Evolutionary conservation across 2,329 filamentous ascomycete species (phyloP), one percentile per base, ranked within the genome.

Genomic region (Zelopaecilomyces penicillatus): DNA sequence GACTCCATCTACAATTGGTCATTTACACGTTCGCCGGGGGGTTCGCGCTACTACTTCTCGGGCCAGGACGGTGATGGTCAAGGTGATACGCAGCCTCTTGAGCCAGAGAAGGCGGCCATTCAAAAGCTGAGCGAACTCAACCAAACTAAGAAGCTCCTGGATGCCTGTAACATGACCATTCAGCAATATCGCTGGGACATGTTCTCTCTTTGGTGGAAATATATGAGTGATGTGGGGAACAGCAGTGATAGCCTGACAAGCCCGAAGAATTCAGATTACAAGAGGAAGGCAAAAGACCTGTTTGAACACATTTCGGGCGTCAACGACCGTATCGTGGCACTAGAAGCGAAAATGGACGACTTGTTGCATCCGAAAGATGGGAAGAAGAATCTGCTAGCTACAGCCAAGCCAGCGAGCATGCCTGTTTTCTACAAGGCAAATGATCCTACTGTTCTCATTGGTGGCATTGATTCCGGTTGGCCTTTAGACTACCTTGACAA

Each of bases 141-240:
- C 36, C 42, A 55, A 27, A 42, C 35, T 2, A 55, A 62, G 47
- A 6, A 12, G 2, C 47, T 53, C 5, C 45, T 56, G 0, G 61
- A 64, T 26, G 44, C 50, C 0, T 48, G 46, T 27, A 42, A 19
- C 9, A 52, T 54, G 6, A 38, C 48, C 8, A 37, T 53, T 4
- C 37, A 43, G n/a, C 53, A 58, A 30, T 42, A 53, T 11, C 59
- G 57, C 30, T 70, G 67, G 67, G 56, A 66, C 8, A 52, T 70
- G 51, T 70, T 70, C 44, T 55, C 65, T 0, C n/a, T 50, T 3
- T 71, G 66, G 66, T 71, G 66, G 66, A 61, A 64, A 41, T 67
- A 57, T 34, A 50, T 62, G 2, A 57, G 44, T 37, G 55, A 59
- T 35, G 41, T 49, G 6, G 43, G 31, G 33, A 56, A 54, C 39